A percentile compares a stretch with the other conserved stretches of the same genome.
These are phyloP conservation scores for Saussurea involucrata DNA, from an alignment of 129 eudicot species.

Conservation along the genomic window DNA sequence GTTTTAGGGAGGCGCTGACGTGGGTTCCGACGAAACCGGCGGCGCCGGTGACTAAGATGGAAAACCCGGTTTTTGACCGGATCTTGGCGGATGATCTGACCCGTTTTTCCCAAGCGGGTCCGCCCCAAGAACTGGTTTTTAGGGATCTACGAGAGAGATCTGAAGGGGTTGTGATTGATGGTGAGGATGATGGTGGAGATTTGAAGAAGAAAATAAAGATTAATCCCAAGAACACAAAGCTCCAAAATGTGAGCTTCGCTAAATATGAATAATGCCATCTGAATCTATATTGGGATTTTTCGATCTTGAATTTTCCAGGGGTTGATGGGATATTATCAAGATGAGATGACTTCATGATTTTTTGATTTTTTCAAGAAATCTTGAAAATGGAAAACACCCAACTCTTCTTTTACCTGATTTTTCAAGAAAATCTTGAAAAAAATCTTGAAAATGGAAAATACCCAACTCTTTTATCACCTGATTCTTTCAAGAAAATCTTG, in stretches of 20 bases:
- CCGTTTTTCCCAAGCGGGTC: slow-evolving; percentile 41
- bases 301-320: slow-evolving; percentile 47
- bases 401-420: background rate
- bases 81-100: slow-evolving; percentile 36
- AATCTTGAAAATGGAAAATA: slow-evolving; percentile 1
- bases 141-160: slow-evolving; percentile 35
- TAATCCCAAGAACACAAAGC: slow-evolving; percentile 43
- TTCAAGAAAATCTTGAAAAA: background rate
- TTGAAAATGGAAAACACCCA: slow-evolving; percentile 25
- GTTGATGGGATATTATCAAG: slow-evolving; percentile 47
- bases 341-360: slow-evolving; percentile 34
- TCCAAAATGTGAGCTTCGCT: slow-evolving; percentile 52
- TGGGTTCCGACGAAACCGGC: slow-evolving; percentile 40
- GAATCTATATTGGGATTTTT: slow-evolving; percentile 36
- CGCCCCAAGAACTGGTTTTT: slow-evolving; percentile 35
- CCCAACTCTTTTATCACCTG: background rate
- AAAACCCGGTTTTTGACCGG: slow-evolving; percentile 27
- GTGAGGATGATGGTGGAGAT: slow-evolving; percentile 29
- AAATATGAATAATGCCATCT: slow-evolving; percentile 44
- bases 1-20: slow-evolving; percentile 25
- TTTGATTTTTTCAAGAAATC: slow-evolving; percentile 7
- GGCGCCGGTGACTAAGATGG: slow-evolving; percentile 30
- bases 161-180: slow-evolving; percentile 11
- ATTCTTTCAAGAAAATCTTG: slow-evolving; percentile 12
- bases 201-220: slow-evolving; percentile 44